phyloP scores from a whole-genome alignment of 2,329 filamentous ascomycete genomes.

The Juglanconis juglandina region DNA sequence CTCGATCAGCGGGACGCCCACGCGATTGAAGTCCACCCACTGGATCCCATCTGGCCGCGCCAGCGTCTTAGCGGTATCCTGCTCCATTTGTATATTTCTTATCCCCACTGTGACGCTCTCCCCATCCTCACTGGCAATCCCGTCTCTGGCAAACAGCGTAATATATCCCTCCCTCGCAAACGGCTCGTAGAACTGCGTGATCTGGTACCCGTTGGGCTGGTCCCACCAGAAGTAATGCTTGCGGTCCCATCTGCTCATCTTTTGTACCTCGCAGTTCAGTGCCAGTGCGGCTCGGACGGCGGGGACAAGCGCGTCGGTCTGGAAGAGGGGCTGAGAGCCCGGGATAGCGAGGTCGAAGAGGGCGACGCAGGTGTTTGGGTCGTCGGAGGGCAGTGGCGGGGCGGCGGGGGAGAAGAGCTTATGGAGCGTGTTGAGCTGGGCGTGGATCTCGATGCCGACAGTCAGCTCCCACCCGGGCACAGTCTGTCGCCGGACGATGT shows the following conservation, averaged over 20 bases:
- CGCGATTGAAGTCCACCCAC: slow-evolving; percentile 90
- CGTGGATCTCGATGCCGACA: slow-evolving; percentile 95
- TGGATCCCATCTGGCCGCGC: slow-evolving; percentile 70
- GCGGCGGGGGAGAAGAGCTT: slow-evolving; percentile 83
- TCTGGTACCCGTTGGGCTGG: slow-evolving; percentile 93
- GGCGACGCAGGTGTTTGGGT: slow-evolving; percentile 82
- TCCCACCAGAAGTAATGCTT: slow-evolving; percentile 99
- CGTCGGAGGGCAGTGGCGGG: slow-evolving; percentile 47
- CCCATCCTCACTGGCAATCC: slow-evolving; percentile 72
- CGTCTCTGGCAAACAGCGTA: slow-evolving; percentile 70
- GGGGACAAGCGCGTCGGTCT: slow-evolving; percentile 77
- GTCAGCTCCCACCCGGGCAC: slow-evolving; percentile 83
- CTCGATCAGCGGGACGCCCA: slow-evolving; percentile 86
- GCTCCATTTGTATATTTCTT: slow-evolving; percentile 93
- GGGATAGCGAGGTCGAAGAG: slow-evolving; percentile 87
- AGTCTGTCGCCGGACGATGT: slow-evolving; percentile 46
- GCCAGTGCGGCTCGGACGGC: slow-evolving; percentile 87
- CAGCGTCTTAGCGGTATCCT: slow-evolving; percentile 93
- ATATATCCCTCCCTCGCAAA: slow-evolving; percentile 69
- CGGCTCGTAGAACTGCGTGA: slow-evolving; percentile 88
- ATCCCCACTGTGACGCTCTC: slow-evolving; percentile 72
- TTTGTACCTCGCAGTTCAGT: slow-evolving; percentile 74
- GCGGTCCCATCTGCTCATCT: slow-evolving; percentile 79
- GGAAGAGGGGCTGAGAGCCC: slow-evolving; percentile 83
- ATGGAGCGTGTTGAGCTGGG: slow-evolving; percentile 81